phyloP scores from a whole-genome alignment of 2,329 filamentous ascomycete genomes.

The Monosporascus sp. region DNA sequence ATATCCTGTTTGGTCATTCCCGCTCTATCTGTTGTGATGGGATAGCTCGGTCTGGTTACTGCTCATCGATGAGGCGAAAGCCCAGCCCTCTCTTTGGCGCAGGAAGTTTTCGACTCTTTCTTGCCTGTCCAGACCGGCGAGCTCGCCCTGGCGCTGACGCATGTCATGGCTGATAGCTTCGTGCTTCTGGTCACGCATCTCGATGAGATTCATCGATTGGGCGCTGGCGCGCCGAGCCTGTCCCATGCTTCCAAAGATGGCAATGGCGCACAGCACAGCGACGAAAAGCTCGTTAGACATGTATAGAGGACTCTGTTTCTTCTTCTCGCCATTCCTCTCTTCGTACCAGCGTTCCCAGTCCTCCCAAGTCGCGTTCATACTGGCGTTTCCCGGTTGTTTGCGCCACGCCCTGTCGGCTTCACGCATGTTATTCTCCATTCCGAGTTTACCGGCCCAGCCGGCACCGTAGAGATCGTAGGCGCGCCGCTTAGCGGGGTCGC shows the following conservation, averaged over 20 bases:
- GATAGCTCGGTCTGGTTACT: slow-evolving; percentile 1
- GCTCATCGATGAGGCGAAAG: slow-evolving; percentile 10
- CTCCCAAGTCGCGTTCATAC: slow-evolving; percentile 89
- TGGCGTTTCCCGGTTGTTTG: slow-evolving; percentile 40
- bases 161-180: slow-evolving; percentile 59
- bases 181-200: slow-evolving; percentile 61
- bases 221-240: slow-evolving; percentile 67
- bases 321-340: slow-evolving; percentile 37
- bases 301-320: slow-evolving; percentile 52
- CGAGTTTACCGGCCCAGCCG: slow-evolving; percentile 66
- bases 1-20: background rate
- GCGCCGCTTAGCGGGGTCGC: slow-evolving; percentile 68
- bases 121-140: slow-evolving; percentile 49
- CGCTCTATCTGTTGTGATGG: slow-evolving; percentile 2
- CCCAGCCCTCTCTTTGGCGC: slow-evolving; percentile 56
- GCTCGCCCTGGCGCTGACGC: slow-evolving; percentile 46
- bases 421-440: slow-evolving; percentile 37
- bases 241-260: slow-evolving; percentile 63
- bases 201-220: slow-evolving; percentile 57
- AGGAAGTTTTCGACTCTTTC: slow-evolving; percentile 75
- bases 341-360: slow-evolving; percentile 86
- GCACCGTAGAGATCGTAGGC: slow-evolving; percentile 78
- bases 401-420: slow-evolving; percentile 45
- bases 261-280: slow-evolving; percentile 62
- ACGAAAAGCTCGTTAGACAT: slow-evolving; percentile 79